Percentiles rank a stretch among this genome's conserved stretches.
Evolutionary conservation across 306 rosid genomes (phyloP).

Genomic region (Oemleria cerasiformis): DNA sequence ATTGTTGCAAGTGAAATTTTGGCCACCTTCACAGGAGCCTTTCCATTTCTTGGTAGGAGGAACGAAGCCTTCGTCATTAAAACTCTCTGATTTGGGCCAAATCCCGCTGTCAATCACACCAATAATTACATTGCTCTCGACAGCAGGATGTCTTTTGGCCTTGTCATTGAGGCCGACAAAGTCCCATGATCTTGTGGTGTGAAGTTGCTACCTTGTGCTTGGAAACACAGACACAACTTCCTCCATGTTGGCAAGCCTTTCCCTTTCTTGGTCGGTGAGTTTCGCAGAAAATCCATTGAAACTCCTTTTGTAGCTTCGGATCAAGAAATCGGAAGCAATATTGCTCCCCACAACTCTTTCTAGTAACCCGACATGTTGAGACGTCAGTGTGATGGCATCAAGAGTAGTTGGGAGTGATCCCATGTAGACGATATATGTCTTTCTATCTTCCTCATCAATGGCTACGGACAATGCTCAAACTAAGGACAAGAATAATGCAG

Average conservation of each 20-base stretch:
- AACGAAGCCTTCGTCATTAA: conserved; percentile 9
- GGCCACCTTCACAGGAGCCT: conserved; percentile 7
- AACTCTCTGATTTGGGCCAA: conserved; percentile 37
- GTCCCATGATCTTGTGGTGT: conserved; percentile 55
- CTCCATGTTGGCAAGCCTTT: conserved; percentile 19
- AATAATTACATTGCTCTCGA: conserved; percentile 28
- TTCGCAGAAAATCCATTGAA: conserved; percentile 18
- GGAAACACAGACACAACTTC: conserved; percentile 40
- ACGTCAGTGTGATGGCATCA: neutral
- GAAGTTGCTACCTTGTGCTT: conserved; percentile 19
- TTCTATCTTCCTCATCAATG: neutral
- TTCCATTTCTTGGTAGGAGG: conserved; percentile 21
- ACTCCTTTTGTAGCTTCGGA: conserved; percentile 10
- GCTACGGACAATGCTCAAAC: neutral
- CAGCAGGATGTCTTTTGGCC: neutral
- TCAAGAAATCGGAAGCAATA: neutral
- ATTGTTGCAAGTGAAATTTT: conserved; percentile 23
- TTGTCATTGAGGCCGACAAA: conserved; percentile 27
- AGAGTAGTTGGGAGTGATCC: neutral
- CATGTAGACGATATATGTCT: neutral
- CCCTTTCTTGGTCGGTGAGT: conserved; percentile 13
- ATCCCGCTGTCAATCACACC: conserved; percentile 43
- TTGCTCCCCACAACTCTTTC: neutral
- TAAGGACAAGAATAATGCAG: neutral
- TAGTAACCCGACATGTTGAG: neutral